Percentiles rank a stretch among this genome's conserved stretches.
phyloP scores from a whole-genome alignment of 2,329 filamentous ascomycete species.

The Stagonosporopsis cucurbitacearum region DNA sequence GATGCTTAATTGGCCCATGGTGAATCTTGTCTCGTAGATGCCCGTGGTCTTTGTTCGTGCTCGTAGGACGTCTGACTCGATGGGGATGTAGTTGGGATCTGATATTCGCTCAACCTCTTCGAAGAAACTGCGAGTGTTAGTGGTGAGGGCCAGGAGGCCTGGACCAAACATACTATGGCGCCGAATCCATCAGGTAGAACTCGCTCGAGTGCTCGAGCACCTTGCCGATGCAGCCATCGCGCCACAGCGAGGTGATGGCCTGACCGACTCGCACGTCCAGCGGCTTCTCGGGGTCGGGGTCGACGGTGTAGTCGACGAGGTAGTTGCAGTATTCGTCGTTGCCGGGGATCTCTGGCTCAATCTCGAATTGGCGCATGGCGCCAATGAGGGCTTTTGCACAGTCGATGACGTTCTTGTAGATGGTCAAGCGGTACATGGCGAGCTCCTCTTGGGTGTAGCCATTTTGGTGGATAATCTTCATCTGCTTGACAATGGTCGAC shows the following conservation, averaged over 20 bases:
- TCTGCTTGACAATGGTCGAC: slow-evolving; percentile 99
- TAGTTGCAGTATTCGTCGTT: slow-evolving; percentile 80
- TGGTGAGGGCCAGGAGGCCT: not conserved
- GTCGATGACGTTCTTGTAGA: slow-evolving; percentile 98
- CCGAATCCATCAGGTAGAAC: slow-evolving; percentile 99
- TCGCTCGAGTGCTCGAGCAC: slow-evolving; percentile 95
- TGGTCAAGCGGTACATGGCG: slow-evolving; percentile 90
- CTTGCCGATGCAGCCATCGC: slow-evolving; percentile 79
- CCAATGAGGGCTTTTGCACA: slow-evolving; percentile 92
- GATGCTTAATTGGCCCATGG: slow-evolving; percentile 98
- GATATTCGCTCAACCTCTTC: slow-evolving; percentile 89
- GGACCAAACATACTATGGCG: slow-evolving; percentile 80
- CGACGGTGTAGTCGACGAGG: slow-evolving; percentile 84
- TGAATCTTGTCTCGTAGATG: slow-evolving; percentile 98
- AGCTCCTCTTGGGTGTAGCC: slow-evolving; percentile 95
- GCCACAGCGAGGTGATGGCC: slow-evolving; percentile 88
- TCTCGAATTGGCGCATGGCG: slow-evolving; percentile 90
- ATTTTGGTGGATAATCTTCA: slow-evolving; percentile 99
- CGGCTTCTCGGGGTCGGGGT: slow-evolving; percentile 85
- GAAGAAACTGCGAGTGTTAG: slow-evolving; percentile 75
- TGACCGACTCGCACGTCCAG: slow-evolving; percentile 81
- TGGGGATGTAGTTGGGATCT: slow-evolving; percentile 83
- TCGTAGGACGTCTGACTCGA: slow-evolving; percentile 92
- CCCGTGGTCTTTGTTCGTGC: slow-evolving; percentile 98
- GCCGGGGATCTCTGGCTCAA: slow-evolving; percentile 74